Base-by-base conservation (phyloP, 129 eudicot species). In the Lonicera japonica region DNA sequence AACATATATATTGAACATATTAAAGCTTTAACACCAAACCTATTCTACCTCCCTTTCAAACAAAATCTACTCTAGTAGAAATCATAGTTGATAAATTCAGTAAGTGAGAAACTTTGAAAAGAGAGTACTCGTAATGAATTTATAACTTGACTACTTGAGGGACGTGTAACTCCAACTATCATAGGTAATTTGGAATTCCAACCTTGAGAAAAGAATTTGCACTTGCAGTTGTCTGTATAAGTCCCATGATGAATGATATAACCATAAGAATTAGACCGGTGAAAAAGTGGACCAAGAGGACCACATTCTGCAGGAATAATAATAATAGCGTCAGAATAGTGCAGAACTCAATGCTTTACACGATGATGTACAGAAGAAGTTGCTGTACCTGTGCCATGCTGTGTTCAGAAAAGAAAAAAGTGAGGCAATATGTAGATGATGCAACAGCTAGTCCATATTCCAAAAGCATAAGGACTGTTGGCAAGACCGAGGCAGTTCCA, bases 321-420 rank as follows among this genome's bases (percentile, higher is more conserved):
- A 54, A 18, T 48, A 50, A 66, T 39, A 75, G 59, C 66, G 58
- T 41, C 40, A 66, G 40, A 34, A 23, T n/a, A 21, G 11, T 13
- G 60, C 15, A 18, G n/a, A 45, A 21, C n/a, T 21, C 59, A 70
- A 19, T 11, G 62, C 52, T 58, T 40, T 24, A 55, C 14, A 53
- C 19, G 20, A 21, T 57, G 68, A 70, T 68, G 52, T 24, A 74
- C 65, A 65, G 62, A 56, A 39, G 56, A 45, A 66, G 61, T 9
- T 60, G 60, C n/a, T 34, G 52, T 70, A 90, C 97, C 95, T 90
- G 97, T 65, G 99, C 99, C 85, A 80, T 75, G 70, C 91, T 84
- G 70, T 92, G 99, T 58, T 92, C 96, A 50, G 96, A 71, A 75
- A 92, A 92, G 90, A 88, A 88, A 77, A 92, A 92, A 18, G 99